Base-by-base conservation (phyloP, 2,329 filamentous ascomycete species). In the Dactylellina cionopaga region DNA sequence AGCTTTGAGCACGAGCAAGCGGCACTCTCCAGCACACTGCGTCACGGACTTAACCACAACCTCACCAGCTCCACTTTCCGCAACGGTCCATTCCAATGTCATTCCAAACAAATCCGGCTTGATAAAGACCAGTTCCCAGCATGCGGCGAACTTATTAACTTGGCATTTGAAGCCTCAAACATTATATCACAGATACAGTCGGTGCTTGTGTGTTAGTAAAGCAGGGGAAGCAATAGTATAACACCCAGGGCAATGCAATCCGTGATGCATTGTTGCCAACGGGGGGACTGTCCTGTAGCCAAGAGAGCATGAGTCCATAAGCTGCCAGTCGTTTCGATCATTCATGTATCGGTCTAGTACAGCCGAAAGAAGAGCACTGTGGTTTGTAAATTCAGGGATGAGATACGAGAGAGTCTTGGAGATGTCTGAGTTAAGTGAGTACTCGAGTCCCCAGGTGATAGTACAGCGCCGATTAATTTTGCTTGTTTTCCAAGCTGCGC, bases 1-100 rank as follows among this genome's bases (percentile, higher is more conserved):
- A 62, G 56, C 49, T 56, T 70, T 27, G 56, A 55, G 62, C 51
- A 66, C 62, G 47, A 56, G 62, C 51, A 66, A 66, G 41, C 62
- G 62, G 62, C 51, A 51, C 62, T 65, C 51, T 56, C 49, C 55
- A 49, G 37, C 47, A 64, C 41, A 47, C 41, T 66, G 62, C 62
- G 51, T 66, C 31, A 66, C 62, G 62, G 62, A 66, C 43, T 66
- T 56, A 65, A 37, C 51, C 41, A 65, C 47, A 65, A 65, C 33
- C 27, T 65, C 44, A 43, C 43, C 49, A 65, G 24, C 62, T 58
- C 62, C 62, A 66, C 62, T 66, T 65, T 65, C 39, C 62, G 22
- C 19, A 66, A 49, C 33, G 43, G 62, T 56, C 2, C 24, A 41
- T 51, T 29, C 51, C 43, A 56, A 31, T 11, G 22, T 15, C 47